These are phyloP conservation scores for Holtermanniella nyarrowii DNA, from an alignment of 768 basidiomycete species.

Conservation along the genomic window DNA sequence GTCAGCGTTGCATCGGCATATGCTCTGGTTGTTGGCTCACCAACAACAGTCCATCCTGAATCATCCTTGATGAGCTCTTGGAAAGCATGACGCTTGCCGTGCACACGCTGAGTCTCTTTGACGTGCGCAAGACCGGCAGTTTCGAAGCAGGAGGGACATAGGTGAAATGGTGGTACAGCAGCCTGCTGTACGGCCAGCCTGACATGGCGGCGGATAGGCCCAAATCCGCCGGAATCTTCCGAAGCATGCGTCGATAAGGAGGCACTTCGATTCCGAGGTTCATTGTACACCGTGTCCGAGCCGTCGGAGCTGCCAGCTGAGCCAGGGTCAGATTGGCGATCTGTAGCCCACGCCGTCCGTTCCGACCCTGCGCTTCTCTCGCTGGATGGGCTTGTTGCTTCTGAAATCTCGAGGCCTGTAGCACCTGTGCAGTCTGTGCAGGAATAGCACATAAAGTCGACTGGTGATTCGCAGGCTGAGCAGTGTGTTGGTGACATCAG, in stretches of 20 bases:
- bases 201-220: too few relatives aligned
- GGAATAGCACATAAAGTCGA: conserved; percentile 80
- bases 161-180: too few relatives aligned
- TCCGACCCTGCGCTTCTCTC: neutral
- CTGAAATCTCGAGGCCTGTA: neutral
- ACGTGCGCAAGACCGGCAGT: conserved; percentile 64
- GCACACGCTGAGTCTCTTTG: conserved; percentile 25
- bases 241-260: too few relatives aligned
- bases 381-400: neutral
- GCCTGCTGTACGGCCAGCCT: too few relatives aligned
- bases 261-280: conserved; percentile 51
- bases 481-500: conserved; percentile 45
- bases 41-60: conserved; percentile 76
- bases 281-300: conserved; percentile 1
- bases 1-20: too few relatives aligned
- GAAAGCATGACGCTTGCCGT: conserved; percentile 75
- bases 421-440: conserved; percentile 44
- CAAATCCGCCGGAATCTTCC: too few relatives aligned
- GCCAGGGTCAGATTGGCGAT: too few relatives aligned
- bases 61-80: conserved; percentile 76
- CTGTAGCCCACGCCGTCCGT: neutral
- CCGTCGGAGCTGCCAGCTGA: conserved; percentile 1
- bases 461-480: conserved; percentile 62
- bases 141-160: conserved; percentile 72
- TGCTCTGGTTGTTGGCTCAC: too few relatives aligned